Evolutionary conservation across 1,284 basidiomycete genomes (phyloP).

Genomic region (Fomitopsis betulina): DNA sequence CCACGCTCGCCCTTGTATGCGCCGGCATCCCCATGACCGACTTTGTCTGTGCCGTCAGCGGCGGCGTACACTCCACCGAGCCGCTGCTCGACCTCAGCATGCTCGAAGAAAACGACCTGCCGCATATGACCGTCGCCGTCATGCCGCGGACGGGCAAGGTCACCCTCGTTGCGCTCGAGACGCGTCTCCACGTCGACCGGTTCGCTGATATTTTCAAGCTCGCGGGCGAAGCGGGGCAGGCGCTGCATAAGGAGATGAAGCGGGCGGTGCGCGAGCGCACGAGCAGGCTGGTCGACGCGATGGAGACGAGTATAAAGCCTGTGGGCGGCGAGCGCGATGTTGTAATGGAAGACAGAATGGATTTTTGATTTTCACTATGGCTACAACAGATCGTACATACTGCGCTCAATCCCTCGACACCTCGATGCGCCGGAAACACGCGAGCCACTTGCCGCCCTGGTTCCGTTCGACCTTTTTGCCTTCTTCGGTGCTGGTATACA

Average conservation of each 20-base stretch:
- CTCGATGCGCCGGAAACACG: constrained; percentile 72
- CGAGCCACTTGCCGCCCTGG: constrained; percentile 84
- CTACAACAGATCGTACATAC: not conserved
- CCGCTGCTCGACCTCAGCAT: constrained; percentile 84
- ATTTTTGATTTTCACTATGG: not conserved
- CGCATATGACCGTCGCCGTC: constrained; percentile 83
- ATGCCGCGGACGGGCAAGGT: constrained; percentile 83
- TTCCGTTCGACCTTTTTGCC: constrained; percentile 97
- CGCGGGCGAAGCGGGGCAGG: constrained; percentile 72
- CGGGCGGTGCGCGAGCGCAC: constrained; percentile 67
- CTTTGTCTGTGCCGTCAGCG: constrained; percentile 84
- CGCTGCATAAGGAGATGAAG: constrained; percentile 86
- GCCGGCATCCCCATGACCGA: constrained; percentile 91
- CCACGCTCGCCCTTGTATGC: constrained; percentile 86
- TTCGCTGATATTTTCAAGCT: constrained; percentile 87
- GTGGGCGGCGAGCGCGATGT: constrained; percentile 16
- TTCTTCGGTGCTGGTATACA: constrained; percentile 88
- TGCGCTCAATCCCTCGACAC: constrained; percentile 11
- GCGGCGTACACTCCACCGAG: constrained; percentile 74
- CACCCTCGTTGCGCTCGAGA: constrained; percentile 90
- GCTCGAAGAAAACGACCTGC: constrained; percentile 89
- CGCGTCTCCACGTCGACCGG: constrained; percentile 87
- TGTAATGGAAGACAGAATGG: constrained; percentile 19
- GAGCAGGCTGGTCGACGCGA: constrained; percentile 48
- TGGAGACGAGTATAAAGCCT: constrained; percentile 30